Evolutionary conservation across 108 stramenopile genomes (phyloP).

Genomic region (Cylindrotheca closterium): DNA sequence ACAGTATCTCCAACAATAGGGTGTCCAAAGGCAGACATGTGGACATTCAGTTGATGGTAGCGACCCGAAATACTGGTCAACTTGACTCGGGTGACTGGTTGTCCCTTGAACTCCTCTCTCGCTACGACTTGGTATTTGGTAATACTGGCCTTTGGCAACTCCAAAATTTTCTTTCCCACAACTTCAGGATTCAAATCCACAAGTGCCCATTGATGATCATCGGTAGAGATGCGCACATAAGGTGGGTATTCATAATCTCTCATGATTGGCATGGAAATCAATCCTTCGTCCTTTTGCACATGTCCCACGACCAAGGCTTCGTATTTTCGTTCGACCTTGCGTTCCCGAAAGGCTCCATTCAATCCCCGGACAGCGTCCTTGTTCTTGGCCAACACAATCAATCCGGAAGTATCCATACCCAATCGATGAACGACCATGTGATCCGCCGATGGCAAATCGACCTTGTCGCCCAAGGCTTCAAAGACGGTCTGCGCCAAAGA

Average conservation of each 20-base stretch:
- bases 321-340: constrained; percentile 74
- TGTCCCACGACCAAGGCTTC: constrained; percentile 81
- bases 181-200: constrained; percentile 53
- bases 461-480: constrained; percentile 50
- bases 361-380: constrained; percentile 62
- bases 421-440: constrained; percentile 87
- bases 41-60: constrained; percentile 88
- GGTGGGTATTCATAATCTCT: constrained; percentile 81
- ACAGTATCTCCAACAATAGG: constrained; percentile 84
- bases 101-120: constrained; percentile 63
- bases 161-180: constrained; percentile 70
- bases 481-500: constrained; percentile 65
- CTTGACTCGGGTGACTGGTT: constrained; percentile 69
- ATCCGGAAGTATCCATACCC: constrained; percentile 85
- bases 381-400: constrained; percentile 73
- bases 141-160: constrained; percentile 72
- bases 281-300: constrained; percentile 61
- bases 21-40: constrained; percentile 86
- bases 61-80: constrained; percentile 79
- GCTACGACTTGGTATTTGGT: constrained; percentile 69
- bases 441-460: constrained; percentile 60
- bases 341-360: constrained; percentile 66
- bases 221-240: constrained; percentile 77
- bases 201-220: constrained; percentile 70
- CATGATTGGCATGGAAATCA: constrained; percentile 75